phyloP scores from a whole-genome alignment of 495 filamentous ascomycete genomes.

The Lichenothelia convexa region DNA sequence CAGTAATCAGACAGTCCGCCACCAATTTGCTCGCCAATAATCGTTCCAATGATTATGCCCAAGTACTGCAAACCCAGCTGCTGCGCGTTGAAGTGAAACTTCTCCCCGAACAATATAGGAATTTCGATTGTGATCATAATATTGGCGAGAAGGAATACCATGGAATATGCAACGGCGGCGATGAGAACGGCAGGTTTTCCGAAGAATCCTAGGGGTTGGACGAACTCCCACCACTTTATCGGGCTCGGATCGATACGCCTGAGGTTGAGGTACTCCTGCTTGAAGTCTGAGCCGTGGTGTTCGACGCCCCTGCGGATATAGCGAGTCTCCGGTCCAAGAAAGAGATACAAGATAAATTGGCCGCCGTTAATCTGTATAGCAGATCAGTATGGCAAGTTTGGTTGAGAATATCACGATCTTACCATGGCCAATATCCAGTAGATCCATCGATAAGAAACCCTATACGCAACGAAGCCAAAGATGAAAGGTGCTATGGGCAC shows the following conservation, averaged over 20 bases:
- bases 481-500: no score
- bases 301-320: conserved; percentile 22
- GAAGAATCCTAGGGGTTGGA: conserved; percentile 27
- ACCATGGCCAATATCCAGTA: no score
- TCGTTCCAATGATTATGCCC: conserved; percentile 31
- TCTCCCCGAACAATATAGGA: conserved; percentile 29
- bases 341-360: conserved; percentile 34
- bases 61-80: conserved; percentile 35
- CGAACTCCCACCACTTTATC: conserved; percentile 28
- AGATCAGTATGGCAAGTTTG: no score
- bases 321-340: conserved; percentile 38
- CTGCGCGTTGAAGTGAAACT: conserved; percentile 33
- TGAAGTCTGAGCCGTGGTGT: conserved; percentile 14
- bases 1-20: conserved; percentile 30
- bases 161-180: conserved; percentile 31
- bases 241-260: conserved; percentile 31
- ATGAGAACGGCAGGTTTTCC: conserved; percentile 26
- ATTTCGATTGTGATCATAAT: conserved; percentile 34
- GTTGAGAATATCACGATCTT: no score
- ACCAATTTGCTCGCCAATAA: conserved; percentile 37
- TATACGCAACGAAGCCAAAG: no score
- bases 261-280: conserved; percentile 26
- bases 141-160: conserved; percentile 32
- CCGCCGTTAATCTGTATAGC: conserved; percentile 32
- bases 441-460: no score